Evolutionary conservation across 176 grass and related monocot genomes (phyloP), one percentile per base, ranked within the genome.

Genomic region (Zoysia japonica): DNA sequence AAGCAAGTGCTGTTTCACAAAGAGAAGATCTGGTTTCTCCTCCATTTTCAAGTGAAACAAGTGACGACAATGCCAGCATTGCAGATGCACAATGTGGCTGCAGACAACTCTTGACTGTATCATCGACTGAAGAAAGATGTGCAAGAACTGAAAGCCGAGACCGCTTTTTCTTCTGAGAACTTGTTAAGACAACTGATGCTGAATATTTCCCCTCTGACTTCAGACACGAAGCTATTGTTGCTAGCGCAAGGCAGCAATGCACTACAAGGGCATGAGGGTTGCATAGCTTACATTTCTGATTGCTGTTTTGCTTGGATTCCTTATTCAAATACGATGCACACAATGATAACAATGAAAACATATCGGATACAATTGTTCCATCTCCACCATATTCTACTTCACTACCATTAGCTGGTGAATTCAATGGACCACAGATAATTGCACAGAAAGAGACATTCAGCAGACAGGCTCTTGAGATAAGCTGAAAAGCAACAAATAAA

Each of bases 261-360:
- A 93, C 85, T 77, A 86, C 83, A 54, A 93, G 75, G 39, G 88
- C 88, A 86, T 83, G 89, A 51, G 95, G 95, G 59, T 93, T 98
- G 66, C 90, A 94, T 45, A 98, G 77, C 75, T 92, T 97, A 77
- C 87, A 87, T 84, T 91, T 93, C 62, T 93, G 89, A 76, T 87
- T 89, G 56, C 78, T 55, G n/a, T 80, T 89, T 61, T 89, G 89
- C 78, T 82, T 88, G 11, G 90, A 89, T 50, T 94, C 95, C 78
- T 97, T 90, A 19, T 92, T 98, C 65, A 98, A 80, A 86, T 85
- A 90, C 61, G 91, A 87, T 62, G 89, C 92, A 76, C 95, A 94
- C 12, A 94, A 81, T 59, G 90, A 82, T 13, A 98, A 82, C 53
- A 98, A 75, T 3, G 88, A 87, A 85, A 98, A 98, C 67, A 94